phyloP scores from a whole-genome alignment of 1,284 basidiomycete species.

The Fomes fomentarius region DNA sequence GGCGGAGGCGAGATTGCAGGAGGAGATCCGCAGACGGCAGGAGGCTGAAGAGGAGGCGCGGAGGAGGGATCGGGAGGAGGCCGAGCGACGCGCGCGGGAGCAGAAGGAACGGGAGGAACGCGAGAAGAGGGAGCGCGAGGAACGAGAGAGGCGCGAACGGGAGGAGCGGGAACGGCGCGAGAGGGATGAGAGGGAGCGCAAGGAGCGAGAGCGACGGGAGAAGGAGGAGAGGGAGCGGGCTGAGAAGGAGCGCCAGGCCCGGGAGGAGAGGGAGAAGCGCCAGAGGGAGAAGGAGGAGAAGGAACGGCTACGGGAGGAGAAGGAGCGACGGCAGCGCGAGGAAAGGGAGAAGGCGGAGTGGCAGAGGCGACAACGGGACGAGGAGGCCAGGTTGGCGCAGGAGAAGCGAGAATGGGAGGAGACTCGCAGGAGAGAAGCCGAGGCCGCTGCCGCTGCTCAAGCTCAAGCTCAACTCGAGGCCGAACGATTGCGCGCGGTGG shows the following conservation, averaged over 20 bases:
- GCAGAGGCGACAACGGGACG: slow-evolving; percentile 19
- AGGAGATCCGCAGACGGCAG: slow-evolving; percentile 21
- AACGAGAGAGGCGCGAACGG: slow-evolving; percentile 28
- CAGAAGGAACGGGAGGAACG: slow-evolving; percentile 29
- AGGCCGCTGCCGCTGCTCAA: slow-evolving; percentile 2
- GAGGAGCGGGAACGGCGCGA: slow-evolving; percentile 25
- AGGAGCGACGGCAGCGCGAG: slow-evolving; percentile 2
- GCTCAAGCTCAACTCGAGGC: slow-evolving; percentile 8
- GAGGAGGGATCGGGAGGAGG: slow-evolving; percentile 17
- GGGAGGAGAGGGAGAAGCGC: slow-evolving; percentile 13
- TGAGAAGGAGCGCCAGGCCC: slow-evolving; percentile 9
- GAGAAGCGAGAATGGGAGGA: slow-evolving; percentile 17
- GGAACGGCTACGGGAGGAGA: slow-evolving; percentile 18
- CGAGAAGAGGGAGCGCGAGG: slow-evolving; percentile 9
- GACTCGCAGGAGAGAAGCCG: slow-evolving; percentile 7
- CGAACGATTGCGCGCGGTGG: slow-evolving; percentile 4
- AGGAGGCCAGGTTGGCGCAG: slow-evolving; percentile 18
- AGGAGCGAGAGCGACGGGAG: slow-evolving; percentile 13
- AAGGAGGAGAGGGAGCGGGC: slow-evolving; percentile 18
- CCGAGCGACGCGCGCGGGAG: slow-evolving; percentile 11
- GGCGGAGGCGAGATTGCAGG: slow-evolving; percentile 20
- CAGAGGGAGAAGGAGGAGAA: slow-evolving; percentile 20
- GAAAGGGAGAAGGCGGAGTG: slow-evolving; percentile 6
- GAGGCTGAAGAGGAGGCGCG: slow-evolving; percentile 20
- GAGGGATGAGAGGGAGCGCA: slow-evolving; percentile 24